These are phyloP conservation scores for Fraxinus angustifolia DNA, from an alignment of 305 asterid genomes.

Conservation along the genomic window DNA sequence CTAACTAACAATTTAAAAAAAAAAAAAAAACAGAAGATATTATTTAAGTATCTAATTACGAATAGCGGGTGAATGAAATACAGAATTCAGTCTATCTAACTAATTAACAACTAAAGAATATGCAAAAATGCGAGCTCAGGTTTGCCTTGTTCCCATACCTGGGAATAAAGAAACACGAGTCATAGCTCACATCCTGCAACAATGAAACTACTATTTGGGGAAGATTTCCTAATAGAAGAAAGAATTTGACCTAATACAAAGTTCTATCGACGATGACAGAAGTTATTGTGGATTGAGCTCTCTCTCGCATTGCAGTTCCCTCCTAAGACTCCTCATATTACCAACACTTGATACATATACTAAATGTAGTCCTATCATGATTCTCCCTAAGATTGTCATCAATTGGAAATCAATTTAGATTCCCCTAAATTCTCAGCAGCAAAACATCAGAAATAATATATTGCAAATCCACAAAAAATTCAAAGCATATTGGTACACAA, in stretches of 20 bases:
- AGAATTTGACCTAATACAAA: background rate
- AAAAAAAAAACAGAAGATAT: too few species aligned
- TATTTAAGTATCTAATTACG: too few species aligned
- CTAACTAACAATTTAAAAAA: too few species aligned
- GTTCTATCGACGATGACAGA: background rate
- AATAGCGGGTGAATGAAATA: too few species aligned
- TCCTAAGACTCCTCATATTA: background rate
- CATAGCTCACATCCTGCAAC: too few species aligned
- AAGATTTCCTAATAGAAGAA: background rate
- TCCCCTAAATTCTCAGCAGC: background rate
- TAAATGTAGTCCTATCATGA: background rate
- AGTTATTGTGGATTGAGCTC: background rate
- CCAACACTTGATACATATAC: background rate
- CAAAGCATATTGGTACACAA: background rate
- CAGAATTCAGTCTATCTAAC: too few species aligned
- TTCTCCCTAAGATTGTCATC: background rate
- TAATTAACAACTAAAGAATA: too few species aligned
- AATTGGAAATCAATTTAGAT: background rate
- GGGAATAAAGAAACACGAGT: too few species aligned
- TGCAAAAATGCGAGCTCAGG: too few species aligned
- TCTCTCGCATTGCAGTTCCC: background rate
- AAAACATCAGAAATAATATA: background rate
- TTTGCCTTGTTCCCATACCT: too few species aligned
- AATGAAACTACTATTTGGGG: too few species aligned
- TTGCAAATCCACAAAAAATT: background rate